phyloP scores from a whole-genome alignment of 805 yeast species.

The Saccharomycopsis amapae region DNA sequence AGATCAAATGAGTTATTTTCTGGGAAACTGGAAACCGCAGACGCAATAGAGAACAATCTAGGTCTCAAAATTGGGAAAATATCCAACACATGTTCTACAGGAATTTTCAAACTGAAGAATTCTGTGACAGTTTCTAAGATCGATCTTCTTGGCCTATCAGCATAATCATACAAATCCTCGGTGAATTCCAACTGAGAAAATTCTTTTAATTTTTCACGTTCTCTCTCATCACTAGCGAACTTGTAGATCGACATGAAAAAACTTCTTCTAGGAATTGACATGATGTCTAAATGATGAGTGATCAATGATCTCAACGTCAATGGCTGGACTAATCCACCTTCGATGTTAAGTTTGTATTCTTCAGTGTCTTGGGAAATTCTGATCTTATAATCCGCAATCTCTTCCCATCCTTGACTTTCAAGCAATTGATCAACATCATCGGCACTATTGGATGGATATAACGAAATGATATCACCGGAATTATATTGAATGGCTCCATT shows the following conservation, averaged over 20 bases:
- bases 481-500: conserved; percentile 31
- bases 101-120: conserved; percentile 68
- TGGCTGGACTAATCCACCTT: conserved; percentile 55
- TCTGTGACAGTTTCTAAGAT: conserved; percentile 78
- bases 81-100: conserved; percentile 69
- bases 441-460: conserved; percentile 69
- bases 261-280: conserved; percentile 74
- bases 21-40: conserved; percentile 34
- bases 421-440: conserved; percentile 58
- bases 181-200: conserved; percentile 65
- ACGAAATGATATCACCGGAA: conserved; percentile 78
- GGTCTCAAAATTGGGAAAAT: conserved; percentile 75
- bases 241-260: conserved; percentile 72
- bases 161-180: conserved; percentile 82
- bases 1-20: conserved; percentile 43
- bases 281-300: conserved; percentile 75
- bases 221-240: conserved; percentile 69
- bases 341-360: conserved; percentile 23
- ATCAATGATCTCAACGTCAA: conserved; percentile 67
- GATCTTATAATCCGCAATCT: conserved; percentile 49
- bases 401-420: conserved; percentile 65
- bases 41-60: conserved; percentile 79
- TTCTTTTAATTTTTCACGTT: conserved; percentile 67
- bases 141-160: conserved; percentile 88
- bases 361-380: conserved; percentile 19